Conservation (phyloP, 163 green algal genomes). For the Picocystis sp. region DNA sequence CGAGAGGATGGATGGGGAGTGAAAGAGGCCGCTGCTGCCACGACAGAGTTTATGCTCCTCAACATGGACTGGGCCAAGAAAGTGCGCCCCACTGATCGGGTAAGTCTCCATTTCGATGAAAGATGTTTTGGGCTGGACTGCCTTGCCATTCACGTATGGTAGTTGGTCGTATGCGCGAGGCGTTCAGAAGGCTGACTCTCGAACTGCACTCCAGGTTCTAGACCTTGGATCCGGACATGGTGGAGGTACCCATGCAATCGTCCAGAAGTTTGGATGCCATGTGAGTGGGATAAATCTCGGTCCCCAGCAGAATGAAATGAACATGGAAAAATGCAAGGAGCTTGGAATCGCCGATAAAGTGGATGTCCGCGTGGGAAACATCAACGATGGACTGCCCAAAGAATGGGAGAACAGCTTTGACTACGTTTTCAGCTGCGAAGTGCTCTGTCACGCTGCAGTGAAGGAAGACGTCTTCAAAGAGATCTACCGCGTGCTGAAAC, state of each 20-base stretch:
- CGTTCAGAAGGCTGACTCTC: no score
- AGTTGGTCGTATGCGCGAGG: no score
- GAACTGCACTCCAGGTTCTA: background rate
- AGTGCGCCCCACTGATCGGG: no score
- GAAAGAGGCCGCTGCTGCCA: conserved; percentile 6
- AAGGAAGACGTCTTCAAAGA: conserved; percentile 64
- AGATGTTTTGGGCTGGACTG: no score
- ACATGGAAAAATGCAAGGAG: conserved; percentile 9
- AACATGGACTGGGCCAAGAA: conserved; percentile 12
- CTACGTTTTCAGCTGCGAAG: conserved; percentile 17
- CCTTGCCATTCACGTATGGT: no score
- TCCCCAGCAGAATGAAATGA: conserved; percentile 18
- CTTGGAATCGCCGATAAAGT: conserved; percentile 15
- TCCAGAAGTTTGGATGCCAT: conserved; percentile 17
- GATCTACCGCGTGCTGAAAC: conserved; percentile 63
- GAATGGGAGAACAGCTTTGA: conserved; percentile 20
- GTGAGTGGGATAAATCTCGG: conserved; percentile 20
- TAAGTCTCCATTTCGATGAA: no score
- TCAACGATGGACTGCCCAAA: conserved; percentile 18
- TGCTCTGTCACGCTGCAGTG: conserved; percentile 21
- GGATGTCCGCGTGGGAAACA: conserved; percentile 7
- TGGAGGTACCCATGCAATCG: conserved; percentile 13
- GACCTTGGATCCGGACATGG: conserved; percentile 22
- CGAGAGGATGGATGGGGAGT: conserved; percentile 7
- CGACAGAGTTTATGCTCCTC: conserved; percentile 17